Evolutionary conservation across 2,329 filamentous ascomycete species (phyloP), one percentile per base, ranked within the genome.

Genomic region (Cladophialophora yegresii): DNA sequence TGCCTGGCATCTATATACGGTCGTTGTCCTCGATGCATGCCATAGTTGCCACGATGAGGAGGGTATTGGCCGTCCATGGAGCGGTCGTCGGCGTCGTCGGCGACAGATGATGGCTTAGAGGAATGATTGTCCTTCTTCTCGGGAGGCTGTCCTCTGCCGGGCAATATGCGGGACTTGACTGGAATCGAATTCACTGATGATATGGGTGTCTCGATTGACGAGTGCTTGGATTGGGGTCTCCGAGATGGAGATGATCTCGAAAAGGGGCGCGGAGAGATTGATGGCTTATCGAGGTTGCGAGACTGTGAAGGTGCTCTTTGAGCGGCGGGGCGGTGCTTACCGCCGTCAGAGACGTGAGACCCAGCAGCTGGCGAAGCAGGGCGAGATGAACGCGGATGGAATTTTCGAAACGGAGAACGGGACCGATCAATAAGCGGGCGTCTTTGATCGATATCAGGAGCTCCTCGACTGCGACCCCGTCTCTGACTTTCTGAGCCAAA

Each of bases 1-100:
- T 79, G 76, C 23, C 76, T 76, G 63, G 81, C 77, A 55, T 78
- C 69, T 64, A 76, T 76, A 55, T 78, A 76, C 43, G 78, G 73
- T 26, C 77, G 75, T 62, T 73, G 73, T 58, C 71, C 70, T 78
- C 75, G 60, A 72, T 75, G 56, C 69, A 66, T 69, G 65, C 62
- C 75, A 76, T 54, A 71, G 66, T 69, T 77, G 28, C 69, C 75
- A 63, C 73, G 75, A 16, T 54, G 51, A 30, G 71, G 64, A 40
- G 71, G 68, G 65, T 69, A 69, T 59, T 75, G 75, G 20, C 72
- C 72, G 64, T 77, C 75, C 58, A 71, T 69, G 49, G 72, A 63
- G 58, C 72, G 67, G 59, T 71, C 71, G 13, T 71, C 61, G 66
- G 71, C 72, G 28, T 75, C 73, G 32, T 74, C 70, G 61, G 76